Evolutionary conservation across 2,329 filamentous ascomycete genomes (phyloP), one percentile per base, ranked within the genome.

Genomic region (Metarhizium guizhouense): DNA sequence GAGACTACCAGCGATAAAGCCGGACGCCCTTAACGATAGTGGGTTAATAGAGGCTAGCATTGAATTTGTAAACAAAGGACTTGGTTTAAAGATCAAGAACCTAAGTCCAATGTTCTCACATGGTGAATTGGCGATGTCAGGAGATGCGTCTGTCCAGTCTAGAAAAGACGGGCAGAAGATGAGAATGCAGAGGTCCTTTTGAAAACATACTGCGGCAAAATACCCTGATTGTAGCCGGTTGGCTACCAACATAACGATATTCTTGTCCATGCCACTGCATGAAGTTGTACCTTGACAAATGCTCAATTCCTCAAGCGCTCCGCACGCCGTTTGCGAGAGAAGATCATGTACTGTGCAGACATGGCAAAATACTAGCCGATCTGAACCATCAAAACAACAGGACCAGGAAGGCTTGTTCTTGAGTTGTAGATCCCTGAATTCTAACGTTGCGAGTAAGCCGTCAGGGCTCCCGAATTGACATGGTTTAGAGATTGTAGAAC

Each of bases 11-110:
- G 50, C 6, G 38, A 54, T 29, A 18, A 47, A 18, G 49, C 52
- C 18, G 6, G 38, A 25, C 10, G 43, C 3, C 20, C 18, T 36
- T 11, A 45, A 16, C 18, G 34, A n/a, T 11, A 43, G 51, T 8
- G 42, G 58, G 16, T 58, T 50, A 25, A 65, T 48, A 16, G 67
- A 65, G 32, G 65, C 62, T 20, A 70, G 62, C 30, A 62, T 64
- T 13, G 56, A 59, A 6, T 57, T 45, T 3, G 58, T 56, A 10
- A 66, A 60, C 25, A 38, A 25, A 13, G 38, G n/a, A 14, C 52
- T 54, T 11, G 72, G 67, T 43, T 61, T 59, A 61, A 76, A 75
- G 3, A 77, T 63, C 6, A 66, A 55, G 57, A 74, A 76, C 4
- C 61, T 64, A n/a, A 78, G 63, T 13, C 16, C n/a, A 3, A n/a